Evolutionary conservation across 148 eudicot species (phyloP).

Genomic region (Diospyros kaki): DNA sequence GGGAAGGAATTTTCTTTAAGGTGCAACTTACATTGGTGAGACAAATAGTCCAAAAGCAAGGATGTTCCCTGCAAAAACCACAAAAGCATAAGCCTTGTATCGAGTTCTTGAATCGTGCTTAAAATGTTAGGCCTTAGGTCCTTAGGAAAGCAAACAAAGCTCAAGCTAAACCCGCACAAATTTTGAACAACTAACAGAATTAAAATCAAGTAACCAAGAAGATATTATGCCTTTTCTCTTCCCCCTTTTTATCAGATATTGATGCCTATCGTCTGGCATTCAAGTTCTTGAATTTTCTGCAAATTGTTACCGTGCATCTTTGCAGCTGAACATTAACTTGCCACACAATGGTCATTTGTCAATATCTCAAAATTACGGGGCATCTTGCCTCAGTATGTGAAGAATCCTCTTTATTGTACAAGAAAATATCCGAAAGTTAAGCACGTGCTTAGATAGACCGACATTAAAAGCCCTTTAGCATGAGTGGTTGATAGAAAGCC

Average conservation of each 20-base stretch:
- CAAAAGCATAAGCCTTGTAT: neutral
- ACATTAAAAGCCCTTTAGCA: too few relatives aligned
- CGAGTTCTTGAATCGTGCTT: neutral
- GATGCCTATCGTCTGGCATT: neutral
- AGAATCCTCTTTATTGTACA: too few relatives aligned
- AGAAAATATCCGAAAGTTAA: too few relatives aligned
- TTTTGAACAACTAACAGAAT: neutral
- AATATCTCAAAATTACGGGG: too few relatives aligned
- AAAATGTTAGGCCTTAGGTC: neutral
- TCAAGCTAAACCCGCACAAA: conserved; percentile 1
- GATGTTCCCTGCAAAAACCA: conserved; percentile 60
- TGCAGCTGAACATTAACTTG: neutral
- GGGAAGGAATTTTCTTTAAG: neutral
- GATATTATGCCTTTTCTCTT: neutral
- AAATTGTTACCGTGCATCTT: neutral
- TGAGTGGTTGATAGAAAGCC: neutral
- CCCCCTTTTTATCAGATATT: neutral
- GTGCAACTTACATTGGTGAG: conserved; percentile 69
- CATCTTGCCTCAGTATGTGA: too few relatives aligned
- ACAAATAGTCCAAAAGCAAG: conserved; percentile 75
- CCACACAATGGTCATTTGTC: too few relatives aligned
- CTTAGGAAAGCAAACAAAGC: neutral
- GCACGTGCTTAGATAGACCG: too few relatives aligned
- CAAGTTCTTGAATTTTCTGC: neutral
- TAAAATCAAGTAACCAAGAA: neutral